Conservation (phyloP, 352 stramenopile genomes). For the Phytopythium helicoides region DNA sequence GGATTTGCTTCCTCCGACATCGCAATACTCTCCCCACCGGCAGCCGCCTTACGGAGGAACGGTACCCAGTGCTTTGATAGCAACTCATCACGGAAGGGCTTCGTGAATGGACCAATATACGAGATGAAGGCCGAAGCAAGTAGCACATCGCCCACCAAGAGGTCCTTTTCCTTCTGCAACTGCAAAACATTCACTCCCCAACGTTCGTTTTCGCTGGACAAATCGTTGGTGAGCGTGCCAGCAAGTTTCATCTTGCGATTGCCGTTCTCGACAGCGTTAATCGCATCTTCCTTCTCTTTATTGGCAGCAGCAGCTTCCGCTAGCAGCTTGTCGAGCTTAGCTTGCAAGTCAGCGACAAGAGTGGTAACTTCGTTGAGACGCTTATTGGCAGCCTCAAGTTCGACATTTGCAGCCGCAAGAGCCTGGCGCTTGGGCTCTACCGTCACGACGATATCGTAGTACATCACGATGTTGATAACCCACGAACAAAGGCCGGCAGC, state of each 20-base stretch:
- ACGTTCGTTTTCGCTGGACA: constrained; percentile 95
- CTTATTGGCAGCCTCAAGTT: constrained; percentile 90
- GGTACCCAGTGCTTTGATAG: constrained; percentile 93
- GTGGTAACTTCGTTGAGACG: constrained; percentile 86
- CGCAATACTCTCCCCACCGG: constrained; percentile 82
- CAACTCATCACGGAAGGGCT: constrained; percentile 92
- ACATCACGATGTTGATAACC: constrained; percentile 96
- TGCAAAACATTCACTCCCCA: constrained; percentile 94
- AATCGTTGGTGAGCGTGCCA: constrained; percentile 92
- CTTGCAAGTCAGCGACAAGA: constrained; percentile 91
- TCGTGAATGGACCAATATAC: constrained; percentile 95
- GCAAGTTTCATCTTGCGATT: constrained; percentile 95
- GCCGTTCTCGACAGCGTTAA: constrained; percentile 90
- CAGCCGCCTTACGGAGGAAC: constrained; percentile 80
- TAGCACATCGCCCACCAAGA: constrained; percentile 93
- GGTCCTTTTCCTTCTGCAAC: constrained; percentile 89
- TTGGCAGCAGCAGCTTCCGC: constrained; percentile 89
- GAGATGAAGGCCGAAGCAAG: constrained; percentile 94
- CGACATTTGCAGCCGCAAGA: constrained; percentile 88
- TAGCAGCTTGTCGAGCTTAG: constrained; percentile 92
- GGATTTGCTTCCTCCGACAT: constrained; percentile 91
- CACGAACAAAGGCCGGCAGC: constrained; percentile 93
- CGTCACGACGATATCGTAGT: constrained; percentile 95
- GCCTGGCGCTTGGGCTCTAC: constrained; percentile 94
- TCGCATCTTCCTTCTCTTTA: constrained; percentile 92